Conservation (phyloP, 164 flowering plant species). For the Protea cynaroides region DNA sequence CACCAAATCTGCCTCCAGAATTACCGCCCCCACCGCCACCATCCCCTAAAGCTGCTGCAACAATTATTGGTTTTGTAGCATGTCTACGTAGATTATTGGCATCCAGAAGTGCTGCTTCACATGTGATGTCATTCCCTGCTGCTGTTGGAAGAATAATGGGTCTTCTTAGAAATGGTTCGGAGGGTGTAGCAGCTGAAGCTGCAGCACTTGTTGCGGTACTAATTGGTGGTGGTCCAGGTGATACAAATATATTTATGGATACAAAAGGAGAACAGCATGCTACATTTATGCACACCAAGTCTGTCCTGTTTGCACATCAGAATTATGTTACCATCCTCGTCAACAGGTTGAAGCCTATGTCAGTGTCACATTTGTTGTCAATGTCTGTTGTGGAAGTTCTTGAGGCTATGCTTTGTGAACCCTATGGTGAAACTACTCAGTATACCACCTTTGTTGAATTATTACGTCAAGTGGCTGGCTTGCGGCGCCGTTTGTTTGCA, state of each 20-base stretch:
- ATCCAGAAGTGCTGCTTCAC: slow-evolving; percentile 90
- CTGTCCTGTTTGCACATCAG: slow-evolving; percentile 74
- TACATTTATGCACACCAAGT: slow-evolving; percentile 85
- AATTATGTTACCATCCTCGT: slow-evolving; percentile 67
- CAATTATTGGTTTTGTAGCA: slow-evolving; percentile 83
- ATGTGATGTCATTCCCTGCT: slow-evolving; percentile 98
- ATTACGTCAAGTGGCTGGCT: slow-evolving; percentile 89
- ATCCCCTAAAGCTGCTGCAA: slow-evolving; percentile 99
- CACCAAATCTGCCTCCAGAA: slow-evolving; percentile 91
- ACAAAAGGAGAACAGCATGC: slow-evolving; percentile 95
- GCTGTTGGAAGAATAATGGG: slow-evolving; percentile 99
- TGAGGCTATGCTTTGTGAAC: slow-evolving; percentile 98
- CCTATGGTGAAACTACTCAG: slow-evolving; percentile 96
- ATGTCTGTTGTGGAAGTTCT: slow-evolving; percentile 95
- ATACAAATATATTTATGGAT: slow-evolving; percentile 53
- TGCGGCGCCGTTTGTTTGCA: slow-evolving; percentile 91
- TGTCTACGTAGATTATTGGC: slow-evolving; percentile 84
- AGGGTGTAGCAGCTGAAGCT: slow-evolving; percentile 94
- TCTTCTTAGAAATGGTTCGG: slow-evolving; percentile 92
- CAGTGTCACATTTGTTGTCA: slow-evolving; percentile 88
- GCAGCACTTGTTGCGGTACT: slow-evolving; percentile 83
- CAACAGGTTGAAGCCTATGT: slow-evolving; percentile 85
- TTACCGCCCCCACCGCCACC: slow-evolving; percentile 88
- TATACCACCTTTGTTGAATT: slow-evolving; percentile 88
- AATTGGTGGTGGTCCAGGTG: slow-evolving; percentile 95